A percentile compares a stretch with the other conserved stretches of the same genome.
Conservation (phyloP, 257 asterid genomes). For the Solanum boliviense region DNA sequence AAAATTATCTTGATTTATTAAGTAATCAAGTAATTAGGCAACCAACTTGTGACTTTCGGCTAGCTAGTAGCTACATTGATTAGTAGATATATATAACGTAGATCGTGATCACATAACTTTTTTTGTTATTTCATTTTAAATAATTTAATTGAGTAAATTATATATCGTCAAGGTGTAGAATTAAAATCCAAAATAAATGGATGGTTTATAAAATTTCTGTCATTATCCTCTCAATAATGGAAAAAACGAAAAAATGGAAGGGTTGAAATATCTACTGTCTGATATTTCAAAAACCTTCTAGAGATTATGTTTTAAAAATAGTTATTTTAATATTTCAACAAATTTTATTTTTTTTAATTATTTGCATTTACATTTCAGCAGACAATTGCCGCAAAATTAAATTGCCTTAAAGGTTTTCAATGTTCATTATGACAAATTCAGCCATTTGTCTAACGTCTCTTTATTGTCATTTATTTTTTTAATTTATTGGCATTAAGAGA, state of each 20-base stretch:
- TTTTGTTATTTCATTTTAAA: not conserved
- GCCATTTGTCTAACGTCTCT: not conserved
- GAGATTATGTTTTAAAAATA: not conserved
- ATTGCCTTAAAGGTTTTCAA: not conserved
- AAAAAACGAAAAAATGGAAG: not conserved
- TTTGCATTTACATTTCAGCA: not conserved
- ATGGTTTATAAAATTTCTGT: not conserved
- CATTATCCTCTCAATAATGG: not conserved
- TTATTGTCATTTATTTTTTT: not conserved
- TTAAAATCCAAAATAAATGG: not conserved
- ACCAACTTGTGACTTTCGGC: not conserved
- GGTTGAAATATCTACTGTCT: not conserved
- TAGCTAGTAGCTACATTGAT: not conserved
- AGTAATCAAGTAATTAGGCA: not conserved
- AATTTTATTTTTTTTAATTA: not conserved
- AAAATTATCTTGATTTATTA: too few relatives aligned
- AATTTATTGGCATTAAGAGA: not conserved
- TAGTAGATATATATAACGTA: not conserved
- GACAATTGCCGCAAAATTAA: not conserved
- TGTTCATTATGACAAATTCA: not conserved
- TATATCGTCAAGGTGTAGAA: not conserved
- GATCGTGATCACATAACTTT: not conserved
- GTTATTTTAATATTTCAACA: not conserved
- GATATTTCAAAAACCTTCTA: not conserved
- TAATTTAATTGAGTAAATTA: not conserved